A percentile compares a stretch with the other conserved stretches of the same genome.
Conservation (phyloP, 176 grass and related monocot genomes). For the barley (Hordeum vulgare) region MorexV3_pseudomolecules_assembly NC_058523.1:4390551-4391050, state of each 20-base stretch:
- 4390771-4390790: neutral
- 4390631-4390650: neutral
- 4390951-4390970: neutral
- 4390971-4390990: neutral
- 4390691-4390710: neutral
- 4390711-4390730: neutral
- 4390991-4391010: neutral
- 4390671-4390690: neutral
- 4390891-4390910: neutral
- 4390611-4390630: neutral
- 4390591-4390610: too few relatives aligned
- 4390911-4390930: neutral
- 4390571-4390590: too few relatives aligned
- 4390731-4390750: neutral
- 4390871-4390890: neutral
- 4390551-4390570: too few relatives aligned
- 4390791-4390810: too few relatives aligned
- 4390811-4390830: too few relatives aligned
- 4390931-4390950: neutral
- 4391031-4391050: slow-evolving; percentile 26
- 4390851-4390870: neutral
- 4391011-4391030: slow-evolving; percentile 19
- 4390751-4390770: slow-evolving; percentile 12
- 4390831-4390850: neutral
- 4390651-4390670: too few relatives aligned